These are phyloP conservation scores for Penicillium sp. DNA, from an alignment of 2,329 filamentous ascomycete genomes.

Conservation along the genomic window DNA sequence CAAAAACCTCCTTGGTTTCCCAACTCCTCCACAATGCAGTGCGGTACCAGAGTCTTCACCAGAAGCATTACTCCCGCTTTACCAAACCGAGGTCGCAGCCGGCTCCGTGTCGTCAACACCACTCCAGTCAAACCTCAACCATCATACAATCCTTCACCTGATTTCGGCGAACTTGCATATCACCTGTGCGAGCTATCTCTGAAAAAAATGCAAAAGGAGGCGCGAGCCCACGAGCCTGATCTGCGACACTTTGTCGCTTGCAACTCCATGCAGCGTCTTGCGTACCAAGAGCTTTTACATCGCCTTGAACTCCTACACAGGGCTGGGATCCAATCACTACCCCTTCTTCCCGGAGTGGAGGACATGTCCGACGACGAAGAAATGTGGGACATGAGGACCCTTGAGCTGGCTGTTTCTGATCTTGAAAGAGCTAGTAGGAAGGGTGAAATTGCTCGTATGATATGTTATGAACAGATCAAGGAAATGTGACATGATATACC, in stretches of 20 bases:
- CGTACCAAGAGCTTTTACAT: slow-evolving; percentile 14
- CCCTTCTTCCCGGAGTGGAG: neutral
- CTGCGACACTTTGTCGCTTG: slow-evolving; percentile 21
- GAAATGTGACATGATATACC: neutral
- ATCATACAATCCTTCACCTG: neutral
- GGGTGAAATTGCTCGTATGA: neutral
- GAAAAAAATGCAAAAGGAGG: slow-evolving; percentile 23
- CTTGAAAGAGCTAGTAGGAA: neutral
- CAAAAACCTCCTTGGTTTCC: neutral
- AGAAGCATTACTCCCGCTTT: neutral
- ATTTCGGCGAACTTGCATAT: slow-evolving; percentile 23
- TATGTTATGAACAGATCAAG: neutral
- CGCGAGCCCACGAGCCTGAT: slow-evolving; percentile 19
- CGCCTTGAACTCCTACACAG: neutral
- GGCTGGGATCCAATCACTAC: neutral
- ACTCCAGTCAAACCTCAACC: neutral
- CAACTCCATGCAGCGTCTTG: slow-evolving; percentile 18
- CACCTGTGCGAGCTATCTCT: slow-evolving; percentile 22
- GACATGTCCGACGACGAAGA: neutral
- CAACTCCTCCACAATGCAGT: neutral
- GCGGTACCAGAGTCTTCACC: neutral
- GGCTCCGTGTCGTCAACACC: neutral
- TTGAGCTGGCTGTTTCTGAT: neutral
- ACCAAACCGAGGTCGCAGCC: neutral
- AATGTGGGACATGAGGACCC: neutral